Base-by-base conservation (phyloP, 2,329 filamentous ascomycete genomes). In the Sporothrix pseudoabietina region DNA sequence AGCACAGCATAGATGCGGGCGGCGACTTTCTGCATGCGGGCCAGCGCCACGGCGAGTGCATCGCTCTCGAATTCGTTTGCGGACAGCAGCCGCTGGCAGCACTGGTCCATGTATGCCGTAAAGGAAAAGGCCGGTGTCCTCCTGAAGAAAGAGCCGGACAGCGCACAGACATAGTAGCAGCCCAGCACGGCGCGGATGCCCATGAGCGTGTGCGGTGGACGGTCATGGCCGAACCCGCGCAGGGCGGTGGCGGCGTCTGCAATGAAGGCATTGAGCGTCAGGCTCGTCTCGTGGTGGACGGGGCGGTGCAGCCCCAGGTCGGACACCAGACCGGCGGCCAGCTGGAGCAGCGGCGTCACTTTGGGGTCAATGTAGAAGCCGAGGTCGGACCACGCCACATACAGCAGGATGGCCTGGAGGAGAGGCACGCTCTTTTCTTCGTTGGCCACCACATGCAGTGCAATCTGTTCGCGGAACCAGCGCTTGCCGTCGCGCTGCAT, bases 131-230 rank as follows among this genome's bases (percentile, higher is more conserved):
- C 72, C 0, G 77, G 78, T 4, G 77, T 77, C n/a, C 81, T 78
- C 41, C 80, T 78, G 57, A 83, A 82, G 0, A 82, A 72, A 0
- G 76, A 69, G 0, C 80, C 79, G 52, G 76, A 81, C 81, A 82
- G 65, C 0, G 80, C 81, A 6, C 79, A 78, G 1, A 82, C 69
- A 32, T 83, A 83, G 55, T 82, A 85, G 69, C 80, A 79, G 0
- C 83, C 84, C 0, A 85, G 75, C 2, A 82, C 77, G 0, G 83
- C 80, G 0, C 84, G 80, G 75, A 82, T 82, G 47, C 84, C 83
- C 0, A 81, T 79, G 0, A 79, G 72, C 2, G 79, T 79, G 16
- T 81, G 82, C n/a, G 63, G 68, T 0, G 77, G 71, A 0, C 61
- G 57, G 22, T 76, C 78, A 8, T 22, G 14, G 1, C 69, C 69